These are phyloP conservation scores for Cicer cuneatum DNA, from an alignment of 306 rosid genomes.

Conservation along the genomic window DNA sequence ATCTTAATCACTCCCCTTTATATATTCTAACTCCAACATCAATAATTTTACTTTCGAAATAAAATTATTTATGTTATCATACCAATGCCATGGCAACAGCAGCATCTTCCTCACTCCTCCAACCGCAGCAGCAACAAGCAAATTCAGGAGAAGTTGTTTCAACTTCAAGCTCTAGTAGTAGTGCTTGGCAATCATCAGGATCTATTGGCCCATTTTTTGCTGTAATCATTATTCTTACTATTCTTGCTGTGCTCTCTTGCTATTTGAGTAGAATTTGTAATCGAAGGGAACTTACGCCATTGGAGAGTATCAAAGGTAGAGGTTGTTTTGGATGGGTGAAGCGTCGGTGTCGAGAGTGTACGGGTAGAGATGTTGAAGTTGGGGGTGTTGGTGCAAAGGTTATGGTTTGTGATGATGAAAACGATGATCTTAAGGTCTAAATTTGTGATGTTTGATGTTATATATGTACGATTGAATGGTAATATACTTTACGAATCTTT, in stretches of 20 bases:
- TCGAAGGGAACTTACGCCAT: constrained; percentile 48
- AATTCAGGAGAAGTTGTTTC: constrained; percentile 25
- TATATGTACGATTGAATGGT: not conserved
- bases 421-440: constrained; percentile 22
- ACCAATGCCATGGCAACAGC: constrained; percentile 39
- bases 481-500: not conserved
- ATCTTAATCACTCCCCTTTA: not conserved
- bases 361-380: constrained; percentile 38
- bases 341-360: constrained; percentile 41
- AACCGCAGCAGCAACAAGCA: constrained; percentile 36
- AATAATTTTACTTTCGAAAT: not conserved
- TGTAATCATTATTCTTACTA: constrained; percentile 61
- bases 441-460: constrained; percentile 42
- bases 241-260: constrained; percentile 68
- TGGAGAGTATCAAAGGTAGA: constrained; percentile 50
- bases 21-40: constrained; percentile 14
- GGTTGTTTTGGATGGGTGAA: constrained; percentile 60
- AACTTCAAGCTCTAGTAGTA: constrained; percentile 10
- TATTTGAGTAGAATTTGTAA: constrained; percentile 55
- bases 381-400: constrained; percentile 52
- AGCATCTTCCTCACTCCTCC: constrained; percentile 36
- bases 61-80: not conserved
- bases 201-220: constrained; percentile 75
- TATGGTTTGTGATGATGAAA: constrained; percentile 42
- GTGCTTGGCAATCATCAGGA: constrained; percentile 60